Percentiles rank a stretch among this genome's conserved stretches.
Conservation (phyloP, 768 basidiomycete species). For the Suillus sp. region DNA sequence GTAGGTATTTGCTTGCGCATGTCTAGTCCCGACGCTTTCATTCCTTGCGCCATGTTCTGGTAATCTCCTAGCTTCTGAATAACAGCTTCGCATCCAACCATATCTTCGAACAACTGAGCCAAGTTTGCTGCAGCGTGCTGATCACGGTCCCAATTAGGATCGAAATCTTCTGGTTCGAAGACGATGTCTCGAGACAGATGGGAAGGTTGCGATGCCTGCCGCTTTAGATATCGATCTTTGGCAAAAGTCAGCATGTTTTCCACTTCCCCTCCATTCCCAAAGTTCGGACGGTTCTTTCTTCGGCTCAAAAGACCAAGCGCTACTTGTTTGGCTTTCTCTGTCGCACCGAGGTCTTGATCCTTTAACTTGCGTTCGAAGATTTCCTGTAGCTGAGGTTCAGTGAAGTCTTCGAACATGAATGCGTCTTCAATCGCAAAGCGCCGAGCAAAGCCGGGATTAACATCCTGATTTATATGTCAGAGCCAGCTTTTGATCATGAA, state of each 20-base stretch:
- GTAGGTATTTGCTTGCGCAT: slow-evolving; percentile 57
- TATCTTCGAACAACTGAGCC: slow-evolving; percentile 57
- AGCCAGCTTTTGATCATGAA: not conserved
- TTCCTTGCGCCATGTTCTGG: slow-evolving; percentile 49
- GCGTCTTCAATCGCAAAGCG: slow-evolving; percentile 71
- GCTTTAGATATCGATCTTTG: slow-evolving; percentile 49
- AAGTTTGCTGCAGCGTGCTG: slow-evolving; percentile 53
- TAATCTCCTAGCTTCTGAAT: slow-evolving; percentile 50
- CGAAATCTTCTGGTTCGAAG: slow-evolving; percentile 56
- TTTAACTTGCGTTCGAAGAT: slow-evolving; percentile 60
- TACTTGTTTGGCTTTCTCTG: slow-evolving; percentile 54
- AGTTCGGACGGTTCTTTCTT: slow-evolving; percentile 51
- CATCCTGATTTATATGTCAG: slow-evolving; percentile 46
- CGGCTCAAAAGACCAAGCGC: slow-evolving; percentile 50
- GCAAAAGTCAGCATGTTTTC: slow-evolving; percentile 59
- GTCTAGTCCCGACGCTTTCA: slow-evolving; percentile 45
- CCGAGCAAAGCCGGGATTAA: slow-evolving; percentile 66
- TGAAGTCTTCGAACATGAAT: slow-evolving; percentile 70
- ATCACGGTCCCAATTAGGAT: slow-evolving; percentile 56
- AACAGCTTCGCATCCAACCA: slow-evolving; percentile 61
- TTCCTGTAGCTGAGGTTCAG: slow-evolving; percentile 48
- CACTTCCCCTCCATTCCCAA: slow-evolving; percentile 67
- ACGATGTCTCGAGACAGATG: slow-evolving; percentile 23
- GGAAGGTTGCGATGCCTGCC: slow-evolving; percentile 33
- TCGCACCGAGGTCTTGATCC: slow-evolving; percentile 57